Percentiles rank a stretch among this genome's conserved stretches.
phyloP scores from a whole-genome alignment of 768 basidiomycete species.

The Tulasnella sp. region DNA sequence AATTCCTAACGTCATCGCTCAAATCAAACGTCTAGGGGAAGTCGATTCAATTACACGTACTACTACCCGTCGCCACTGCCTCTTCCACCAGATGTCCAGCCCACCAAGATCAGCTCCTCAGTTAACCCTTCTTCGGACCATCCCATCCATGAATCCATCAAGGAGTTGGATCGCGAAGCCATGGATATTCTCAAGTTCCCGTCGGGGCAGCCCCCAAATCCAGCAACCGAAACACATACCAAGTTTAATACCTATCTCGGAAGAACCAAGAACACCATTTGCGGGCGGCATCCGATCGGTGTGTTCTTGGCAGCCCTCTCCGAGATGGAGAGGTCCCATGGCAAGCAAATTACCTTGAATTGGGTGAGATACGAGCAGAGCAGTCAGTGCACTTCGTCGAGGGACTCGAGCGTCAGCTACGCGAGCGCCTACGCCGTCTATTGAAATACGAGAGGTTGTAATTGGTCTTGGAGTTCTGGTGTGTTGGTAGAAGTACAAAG shows the following conservation, averaged over 20 bases:
- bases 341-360: slow-evolving; percentile 45
- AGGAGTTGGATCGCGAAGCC: slow-evolving; percentile 78
- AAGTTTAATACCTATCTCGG: slow-evolving; percentile 64
- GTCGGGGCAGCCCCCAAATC: slow-evolving; percentile 36
- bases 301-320: slow-evolving; percentile 78
- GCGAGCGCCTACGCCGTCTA: slow-evolving; percentile 81
- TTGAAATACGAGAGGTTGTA: slow-evolving; percentile 35
- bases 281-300: slow-evolving; percentile 93
- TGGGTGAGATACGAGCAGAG: slow-evolving; percentile 97
- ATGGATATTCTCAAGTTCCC: slow-evolving; percentile 66
- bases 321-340: slow-evolving; percentile 45
- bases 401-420: slow-evolving; percentile 93
- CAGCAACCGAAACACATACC: slow-evolving; percentile 49
- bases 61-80: slow-evolving; percentile 66
- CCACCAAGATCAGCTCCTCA: slow-evolving; percentile 43
- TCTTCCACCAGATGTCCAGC: slow-evolving; percentile 43
- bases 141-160: slow-evolving; percentile 81
- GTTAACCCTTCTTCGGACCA: slow-evolving; percentile 34
- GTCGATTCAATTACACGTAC: slow-evolving; percentile 79
- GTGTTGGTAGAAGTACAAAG: background rate
- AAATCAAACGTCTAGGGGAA: slow-evolving; percentile 58
- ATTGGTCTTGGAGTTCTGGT: background rate
- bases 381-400: slow-evolving; percentile 58
- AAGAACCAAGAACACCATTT: slow-evolving; percentile 89
- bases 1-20: background rate